phyloP scores from a whole-genome alignment of 2,329 filamentous ascomycete genomes.

The Blastomyces silverae region DNA sequence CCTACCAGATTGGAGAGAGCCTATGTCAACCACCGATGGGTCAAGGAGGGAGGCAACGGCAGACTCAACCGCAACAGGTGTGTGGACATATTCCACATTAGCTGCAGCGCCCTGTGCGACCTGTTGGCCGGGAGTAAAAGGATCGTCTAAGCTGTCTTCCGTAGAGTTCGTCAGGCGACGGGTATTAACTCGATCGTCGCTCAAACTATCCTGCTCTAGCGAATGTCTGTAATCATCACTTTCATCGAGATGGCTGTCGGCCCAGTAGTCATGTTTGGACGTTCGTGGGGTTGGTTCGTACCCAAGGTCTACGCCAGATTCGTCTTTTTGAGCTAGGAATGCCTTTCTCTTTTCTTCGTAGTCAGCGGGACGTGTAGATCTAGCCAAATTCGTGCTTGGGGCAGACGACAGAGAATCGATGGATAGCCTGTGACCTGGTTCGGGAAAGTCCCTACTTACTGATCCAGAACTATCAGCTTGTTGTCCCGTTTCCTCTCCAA shows the following conservation, averaged over 20 bases:
- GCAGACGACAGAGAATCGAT: slow-evolving; percentile 54
- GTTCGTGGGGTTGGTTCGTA: slow-evolving; percentile 33
- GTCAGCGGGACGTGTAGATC: slow-evolving; percentile 49
- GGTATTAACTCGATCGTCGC: slow-evolving; percentile 50
- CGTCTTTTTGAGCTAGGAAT: slow-evolving; percentile 42
- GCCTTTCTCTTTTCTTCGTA: slow-evolving; percentile 48
- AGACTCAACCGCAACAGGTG: slow-evolving; percentile 69
- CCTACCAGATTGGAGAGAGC: slow-evolving; percentile 47
- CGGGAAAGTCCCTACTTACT: slow-evolving; percentile 47
- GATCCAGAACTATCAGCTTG: slow-evolving; percentile 50
- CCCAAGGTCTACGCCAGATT: slow-evolving; percentile 33
- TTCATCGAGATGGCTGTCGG: slow-evolving; percentile 26
- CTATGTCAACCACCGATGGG: slow-evolving; percentile 65
- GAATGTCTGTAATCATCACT: slow-evolving; percentile 19
- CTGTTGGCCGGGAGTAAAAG: slow-evolving; percentile 59
- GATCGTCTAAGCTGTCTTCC: slow-evolving; percentile 50
- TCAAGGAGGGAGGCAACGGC: slow-evolving; percentile 85
- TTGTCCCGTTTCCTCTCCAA: slow-evolving; percentile 51
- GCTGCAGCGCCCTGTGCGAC: slow-evolving; percentile 62
- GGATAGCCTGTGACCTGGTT: slow-evolving; percentile 43
- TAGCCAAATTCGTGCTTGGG: slow-evolving; percentile 52
- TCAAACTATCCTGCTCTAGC: slow-evolving; percentile 28
- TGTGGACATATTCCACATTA: slow-evolving; percentile 70
- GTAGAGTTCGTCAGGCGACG: slow-evolving; percentile 45
- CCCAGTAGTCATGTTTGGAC: slow-evolving; percentile 24